Conservation (phyloP, 2,329 filamentous ascomycete genomes). For the Metarhizium guizhouense region DNA sequence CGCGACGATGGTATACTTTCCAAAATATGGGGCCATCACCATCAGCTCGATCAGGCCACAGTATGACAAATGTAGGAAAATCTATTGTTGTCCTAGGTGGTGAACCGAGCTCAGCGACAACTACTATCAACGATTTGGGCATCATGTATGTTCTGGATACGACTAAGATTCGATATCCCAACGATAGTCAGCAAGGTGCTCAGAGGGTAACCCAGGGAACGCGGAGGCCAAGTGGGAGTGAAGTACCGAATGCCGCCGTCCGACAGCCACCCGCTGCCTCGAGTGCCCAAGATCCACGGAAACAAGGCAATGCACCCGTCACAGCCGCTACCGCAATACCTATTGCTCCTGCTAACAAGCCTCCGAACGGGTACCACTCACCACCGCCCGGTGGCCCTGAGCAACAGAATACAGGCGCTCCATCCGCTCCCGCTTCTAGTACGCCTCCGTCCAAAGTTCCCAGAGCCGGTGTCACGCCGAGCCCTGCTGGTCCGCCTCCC, state of each 20-base stretch:
- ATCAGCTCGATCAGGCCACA: slow-evolving; percentile 87
- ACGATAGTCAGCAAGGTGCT: slow-evolving; percentile 45
- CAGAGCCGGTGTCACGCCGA: slow-evolving; percentile 17
- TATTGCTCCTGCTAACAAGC: slow-evolving; percentile 20
- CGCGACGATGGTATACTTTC: slow-evolving; percentile 95
- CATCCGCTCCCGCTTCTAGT: slow-evolving; percentile 8
- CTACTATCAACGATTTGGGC: slow-evolving; percentile 74
- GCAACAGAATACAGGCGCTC: slow-evolving; percentile 18
- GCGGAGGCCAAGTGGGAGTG: slow-evolving; percentile 32
- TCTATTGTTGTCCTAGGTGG: slow-evolving; percentile 87
- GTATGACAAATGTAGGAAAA: slow-evolving; percentile 93
- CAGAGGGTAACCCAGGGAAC: slow-evolving; percentile 31
- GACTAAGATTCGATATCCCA: slow-evolving; percentile 91
- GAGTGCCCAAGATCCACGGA: slow-evolving; percentile 1
- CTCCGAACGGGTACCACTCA: slow-evolving; percentile 32
- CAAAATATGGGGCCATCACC: slow-evolving; percentile 98
- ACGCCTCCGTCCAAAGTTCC: slow-evolving; percentile 28
- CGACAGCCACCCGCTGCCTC: slow-evolving; percentile 28
- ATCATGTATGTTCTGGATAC: slow-evolving; percentile 91
- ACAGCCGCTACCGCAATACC: neutral
- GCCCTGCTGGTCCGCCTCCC: slow-evolving; percentile 43
- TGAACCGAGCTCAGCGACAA: slow-evolving; percentile 81
- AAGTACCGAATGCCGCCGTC: slow-evolving; percentile 15
- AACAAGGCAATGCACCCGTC: neutral
- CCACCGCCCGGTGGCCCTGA: slow-evolving; percentile 31